Percentiles rank a stretch among this genome's conserved stretches.
Conservation (phyloP, 2,329 filamentous ascomycete species). For the Pseudogymnoascus destructans region DNA sequence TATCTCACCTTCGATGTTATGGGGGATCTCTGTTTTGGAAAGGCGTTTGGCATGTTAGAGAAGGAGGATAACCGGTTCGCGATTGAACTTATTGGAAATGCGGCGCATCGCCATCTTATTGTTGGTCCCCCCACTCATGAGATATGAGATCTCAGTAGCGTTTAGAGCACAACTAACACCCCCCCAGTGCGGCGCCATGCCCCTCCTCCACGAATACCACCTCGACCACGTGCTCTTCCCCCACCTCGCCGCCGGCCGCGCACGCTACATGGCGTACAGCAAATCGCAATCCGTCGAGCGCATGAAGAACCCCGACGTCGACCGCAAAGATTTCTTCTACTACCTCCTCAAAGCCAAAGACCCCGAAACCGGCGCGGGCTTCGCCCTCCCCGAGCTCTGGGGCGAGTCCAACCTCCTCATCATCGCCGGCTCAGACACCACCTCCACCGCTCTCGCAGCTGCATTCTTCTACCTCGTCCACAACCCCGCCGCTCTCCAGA, state of each 20-base stretch:
- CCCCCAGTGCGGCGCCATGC: slow-evolving; percentile 55
- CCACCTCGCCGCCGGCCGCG: slow-evolving; percentile 51
- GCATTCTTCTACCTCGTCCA: slow-evolving; percentile 30
- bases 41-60: slow-evolving; percentile 37
- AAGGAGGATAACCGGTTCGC: slow-evolving; percentile 48
- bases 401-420: slow-evolving; percentile 18
- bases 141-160: background rate
- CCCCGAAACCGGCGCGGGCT: slow-evolving; percentile 46
- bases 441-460: slow-evolving; percentile 28
- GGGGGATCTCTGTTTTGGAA: slow-evolving; percentile 38
- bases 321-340: slow-evolving; percentile 64
- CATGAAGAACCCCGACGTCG: slow-evolving; percentile 45
- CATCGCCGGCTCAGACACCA: slow-evolving; percentile 28
- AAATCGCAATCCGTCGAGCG: slow-evolving; percentile 53
- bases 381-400: slow-evolving; percentile 26
- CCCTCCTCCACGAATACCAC: slow-evolving; percentile 50
- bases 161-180: slow-evolving; percentile 8
- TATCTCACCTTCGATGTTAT: slow-evolving; percentile 37
- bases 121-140: slow-evolving; percentile 28
- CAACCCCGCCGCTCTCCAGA: slow-evolving; percentile 24
- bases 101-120: slow-evolving; percentile 55
- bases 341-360: slow-evolving; percentile 60
- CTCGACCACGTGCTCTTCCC: slow-evolving; percentile 57
- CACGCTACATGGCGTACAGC: slow-evolving; percentile 59
- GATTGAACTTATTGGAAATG: slow-evolving; percentile 51